Evolutionary conservation across 768 basidiomycete genomes (phyloP), one percentile per base, ranked within the genome.

Genomic region (Tylopilus balloui): DNA sequence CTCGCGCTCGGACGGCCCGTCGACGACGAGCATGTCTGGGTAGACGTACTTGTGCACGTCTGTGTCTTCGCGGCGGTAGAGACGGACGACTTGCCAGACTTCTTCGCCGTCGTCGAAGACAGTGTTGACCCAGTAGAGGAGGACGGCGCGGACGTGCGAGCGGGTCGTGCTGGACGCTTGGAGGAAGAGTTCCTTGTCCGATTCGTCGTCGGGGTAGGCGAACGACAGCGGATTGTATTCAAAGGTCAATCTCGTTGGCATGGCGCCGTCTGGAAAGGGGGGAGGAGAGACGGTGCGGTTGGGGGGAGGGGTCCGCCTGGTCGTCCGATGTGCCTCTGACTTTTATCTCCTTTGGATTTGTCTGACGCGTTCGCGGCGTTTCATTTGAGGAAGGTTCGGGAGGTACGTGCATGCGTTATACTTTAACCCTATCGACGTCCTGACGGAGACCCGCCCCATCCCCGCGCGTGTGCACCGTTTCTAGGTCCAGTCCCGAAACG

Each of bases 1-100:
- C 24, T 47, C 42, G 3, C 56, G 37, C 14, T 47, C 59, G 39
- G 19, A 24, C 6, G 32, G 14, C 25, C 23, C 51, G 6, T 64
- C 56, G 35, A 64, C 54, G 23, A 62, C 63, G 48, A 65, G 55
- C 35, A 66, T 15, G 28, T 64, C 63, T 7, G 65, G 64, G 12
- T 64, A 67, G 28, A 62, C 51, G 45, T 66, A 64, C 19, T 45
- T 53, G 47, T 50, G 34, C 19, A 43, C 14, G 21, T 40, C 23
- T 37, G 25, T 11, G 14, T 19, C 23, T 36, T 52, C 55, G 5
- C 40, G 58, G 4, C 38, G 37, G 21, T 54, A 49, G 31, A 66
- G 59, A 14, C 63, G 63, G 13, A 61, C 53, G 51, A 59, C 63
- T 6, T 64, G 64, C 59, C 64, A 66, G 3, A 64, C 56, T 28